Evolutionary conservation across 148 eudicot genomes (phyloP).

Genomic region (Nepenthes mirabilis): DNA sequence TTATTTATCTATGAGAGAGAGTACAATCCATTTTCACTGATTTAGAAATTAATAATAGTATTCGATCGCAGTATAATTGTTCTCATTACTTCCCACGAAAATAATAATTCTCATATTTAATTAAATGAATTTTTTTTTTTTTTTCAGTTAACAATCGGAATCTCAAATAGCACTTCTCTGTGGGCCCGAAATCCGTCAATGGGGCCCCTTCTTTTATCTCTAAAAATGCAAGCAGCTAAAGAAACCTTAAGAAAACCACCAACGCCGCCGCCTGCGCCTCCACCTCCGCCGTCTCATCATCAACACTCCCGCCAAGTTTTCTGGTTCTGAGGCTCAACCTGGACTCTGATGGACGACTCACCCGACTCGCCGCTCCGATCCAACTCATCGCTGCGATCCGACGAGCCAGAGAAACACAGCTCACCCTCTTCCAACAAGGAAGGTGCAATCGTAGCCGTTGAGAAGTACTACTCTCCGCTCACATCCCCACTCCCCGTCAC

Average conservation of each 20-base stretch:
- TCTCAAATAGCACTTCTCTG: too few relatives aligned
- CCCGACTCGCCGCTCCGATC: conserved; percentile 57
- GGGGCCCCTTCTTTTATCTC: too few relatives aligned
- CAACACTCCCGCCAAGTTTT: background rate
- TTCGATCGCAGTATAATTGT: too few relatives aligned
- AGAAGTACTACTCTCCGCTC: conserved; percentile 26
- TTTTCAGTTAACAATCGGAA: too few relatives aligned
- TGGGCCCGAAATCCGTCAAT: too few relatives aligned
- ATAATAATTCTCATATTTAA: too few relatives aligned
- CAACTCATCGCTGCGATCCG: conserved; percentile 35
- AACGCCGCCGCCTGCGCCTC: background rate
- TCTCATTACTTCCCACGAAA: too few relatives aligned
- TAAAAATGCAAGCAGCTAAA: too few relatives aligned
- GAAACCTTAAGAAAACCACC: background rate
- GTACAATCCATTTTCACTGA: too few relatives aligned
- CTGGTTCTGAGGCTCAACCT: conserved; percentile 1
- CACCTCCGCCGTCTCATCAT: background rate
- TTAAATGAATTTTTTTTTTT: too few relatives aligned
- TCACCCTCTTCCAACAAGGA: conserved; percentile 6
- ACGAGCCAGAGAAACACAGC: conserved; percentile 17
- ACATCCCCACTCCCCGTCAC: conserved; percentile 18
- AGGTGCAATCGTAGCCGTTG: conserved; percentile 19
- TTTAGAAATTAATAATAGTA: too few relatives aligned
- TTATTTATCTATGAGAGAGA: too few relatives aligned
- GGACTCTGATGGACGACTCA: conserved; percentile 12